Evolutionary conservation across 768 basidiomycete genomes (phyloP).

Genomic region (Myochromella boudieri): DNA sequence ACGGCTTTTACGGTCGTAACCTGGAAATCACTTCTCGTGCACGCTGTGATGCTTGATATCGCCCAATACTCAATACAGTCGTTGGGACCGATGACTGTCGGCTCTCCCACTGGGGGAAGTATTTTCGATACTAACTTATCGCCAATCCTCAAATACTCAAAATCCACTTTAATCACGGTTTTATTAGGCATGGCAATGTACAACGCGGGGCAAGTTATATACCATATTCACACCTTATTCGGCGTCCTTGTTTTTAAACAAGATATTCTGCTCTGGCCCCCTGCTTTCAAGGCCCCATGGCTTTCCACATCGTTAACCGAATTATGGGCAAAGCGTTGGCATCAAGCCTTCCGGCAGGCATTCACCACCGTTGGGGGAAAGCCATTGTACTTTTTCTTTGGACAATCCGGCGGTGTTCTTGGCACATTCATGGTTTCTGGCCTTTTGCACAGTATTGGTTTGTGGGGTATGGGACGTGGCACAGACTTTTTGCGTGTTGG

Average conservation of each 20-base stretch:
- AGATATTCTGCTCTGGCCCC: conserved; percentile 58
- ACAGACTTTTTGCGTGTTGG: conserved; percentile 40
- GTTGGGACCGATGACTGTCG: conserved; percentile 42
- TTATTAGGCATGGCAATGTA: conserved; percentile 46
- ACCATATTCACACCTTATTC: conserved; percentile 41
- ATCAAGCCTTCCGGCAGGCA: conserved; percentile 59
- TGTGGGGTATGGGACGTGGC: conserved; percentile 61
- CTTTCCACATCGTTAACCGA: conserved; percentile 52
- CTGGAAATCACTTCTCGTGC: conserved; percentile 27
- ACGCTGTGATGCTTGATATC: conserved; percentile 42
- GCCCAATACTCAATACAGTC: conserved; percentile 47
- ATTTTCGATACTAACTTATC: conserved; percentile 42
- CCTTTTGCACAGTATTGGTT: conserved; percentile 55
- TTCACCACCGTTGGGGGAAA: conserved; percentile 54
- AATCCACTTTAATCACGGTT: conserved; percentile 43
- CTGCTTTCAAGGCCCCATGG: conserved; percentile 60
- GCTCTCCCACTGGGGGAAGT: conserved; percentile 35
- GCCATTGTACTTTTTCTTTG: conserved; percentile 41
- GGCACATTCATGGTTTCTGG: conserved; percentile 63
- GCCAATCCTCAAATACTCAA: conserved; percentile 35
- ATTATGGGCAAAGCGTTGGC: conserved; percentile 67
- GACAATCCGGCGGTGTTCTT: conserved; percentile 48
- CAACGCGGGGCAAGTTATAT: conserved; percentile 39
- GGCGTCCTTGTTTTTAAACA: conserved; percentile 48
- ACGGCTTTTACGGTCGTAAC: conserved; percentile 38